Evolutionary conservation across 192 early-diverging fungal genomes (phyloP).

Genomic region (Funneliformis geosporum): DNA sequence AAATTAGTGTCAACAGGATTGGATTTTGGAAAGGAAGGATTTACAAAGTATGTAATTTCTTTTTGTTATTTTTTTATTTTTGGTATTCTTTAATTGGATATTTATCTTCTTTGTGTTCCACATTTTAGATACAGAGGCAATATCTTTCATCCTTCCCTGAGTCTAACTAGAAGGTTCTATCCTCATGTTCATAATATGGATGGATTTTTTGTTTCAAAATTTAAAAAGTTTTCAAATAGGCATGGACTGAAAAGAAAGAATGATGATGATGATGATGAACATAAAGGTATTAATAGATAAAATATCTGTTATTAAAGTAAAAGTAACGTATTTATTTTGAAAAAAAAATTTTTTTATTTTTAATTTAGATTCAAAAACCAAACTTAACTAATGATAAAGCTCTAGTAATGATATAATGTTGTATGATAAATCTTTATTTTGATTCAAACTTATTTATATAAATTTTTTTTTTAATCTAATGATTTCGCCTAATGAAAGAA

Average conservation of each 20-base stretch:
- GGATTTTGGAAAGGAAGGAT: conserved; percentile 95
- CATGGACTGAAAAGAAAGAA: background rate
- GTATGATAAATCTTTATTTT: too few species aligned
- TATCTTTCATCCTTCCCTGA: conserved; percentile 80
- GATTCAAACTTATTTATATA: too few species aligned
- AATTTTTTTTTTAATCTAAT: too few species aligned
- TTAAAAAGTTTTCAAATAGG: conserved; percentile 91
- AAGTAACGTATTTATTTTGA: too few species aligned
- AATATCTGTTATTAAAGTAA: too few species aligned
- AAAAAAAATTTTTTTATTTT: too few species aligned
- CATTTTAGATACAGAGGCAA: conserved; percentile 78
- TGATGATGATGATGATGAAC: background rate
- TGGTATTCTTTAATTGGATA: background rate
- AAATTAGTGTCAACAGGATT: conserved; percentile 88
- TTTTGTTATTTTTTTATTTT: too few species aligned
- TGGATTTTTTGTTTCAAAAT: conserved; percentile 98
- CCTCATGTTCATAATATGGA: conserved; percentile 99
- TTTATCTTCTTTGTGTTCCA: background rate
- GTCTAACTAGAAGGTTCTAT: conserved; percentile 87
- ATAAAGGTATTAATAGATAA: background rate
- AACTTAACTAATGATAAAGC: too few species aligned
- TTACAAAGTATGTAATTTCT: conserved; percentile 58
- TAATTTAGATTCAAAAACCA: too few species aligned
- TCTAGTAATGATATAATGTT: too few species aligned
- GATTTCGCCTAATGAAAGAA: too few species aligned